Evolutionary conservation across 2,329 filamentous ascomycete species (phyloP), one percentile per base, ranked within the genome.

Genomic region (Macrophomina phaseolina): DNA sequence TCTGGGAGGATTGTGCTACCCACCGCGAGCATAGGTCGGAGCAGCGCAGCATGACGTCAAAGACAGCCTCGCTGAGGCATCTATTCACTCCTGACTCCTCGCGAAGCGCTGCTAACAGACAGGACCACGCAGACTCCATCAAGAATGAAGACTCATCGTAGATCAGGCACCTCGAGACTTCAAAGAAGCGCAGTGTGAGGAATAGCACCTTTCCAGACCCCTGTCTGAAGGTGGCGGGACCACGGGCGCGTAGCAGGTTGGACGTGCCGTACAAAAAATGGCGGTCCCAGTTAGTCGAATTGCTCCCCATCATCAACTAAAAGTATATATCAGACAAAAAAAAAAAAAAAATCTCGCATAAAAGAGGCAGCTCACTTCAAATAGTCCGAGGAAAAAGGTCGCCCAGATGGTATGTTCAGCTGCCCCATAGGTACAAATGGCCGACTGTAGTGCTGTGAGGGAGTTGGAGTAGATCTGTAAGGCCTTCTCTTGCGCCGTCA

Each of bases 251-350:
- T 2, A 65, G 49, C 3, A 65, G 38, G 18, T 45, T 18, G 6
- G 49, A 56, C 4, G 63, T 58, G n/a, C 63, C 63, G 23, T 65
- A 56, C 3, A 65, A 18, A 23, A 64, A 65, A n/a, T 65, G 38
- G 32, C 42, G 38, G 23, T 65, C 63, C 63, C 51, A 65, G 12
- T 65, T 65, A 2, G 42, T 18, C 14, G 40, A 9, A 14, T 40
- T 30, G 23, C 12, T 16, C 45, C 53, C 63, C 18, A 65, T n/a
- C 49, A 65, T 65, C 5, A 65, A 38, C 63, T 65, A 9, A 6
- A 12, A 1, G 18, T 6, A 4, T 6, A 38, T n/a, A 5, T 56
- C 18, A 56, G 36, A 42, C 8, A 18, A 1, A 36, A 34, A 18
- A 28, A 56, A 18, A 42, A 8, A 18, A 2, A 36, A 34, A 11